Evolutionary conservation across 2,329 filamentous ascomycete genomes (phyloP).

Genomic region (Colletotrichum paranaense): DNA sequence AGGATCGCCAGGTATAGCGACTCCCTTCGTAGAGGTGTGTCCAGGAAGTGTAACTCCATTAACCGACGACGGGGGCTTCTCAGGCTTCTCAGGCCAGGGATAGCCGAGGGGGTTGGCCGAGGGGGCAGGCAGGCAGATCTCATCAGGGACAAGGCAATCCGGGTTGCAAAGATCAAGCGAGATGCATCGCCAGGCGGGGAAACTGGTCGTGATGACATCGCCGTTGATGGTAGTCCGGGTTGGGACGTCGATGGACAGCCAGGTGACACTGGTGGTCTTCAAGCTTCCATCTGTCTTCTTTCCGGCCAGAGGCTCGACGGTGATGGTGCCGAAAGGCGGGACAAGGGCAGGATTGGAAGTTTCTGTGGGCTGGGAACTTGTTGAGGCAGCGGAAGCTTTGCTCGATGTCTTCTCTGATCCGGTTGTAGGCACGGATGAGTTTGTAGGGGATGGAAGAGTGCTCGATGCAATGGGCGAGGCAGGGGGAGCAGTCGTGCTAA

Average conservation of each 20-base stretch:
- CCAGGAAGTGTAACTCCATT: not conserved
- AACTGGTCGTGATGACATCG: not conserved
- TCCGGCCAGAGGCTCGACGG: constrained; percentile 11
- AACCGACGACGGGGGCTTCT: not conserved
- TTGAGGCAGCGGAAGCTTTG: not conserved
- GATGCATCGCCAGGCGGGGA: constrained; percentile 28
- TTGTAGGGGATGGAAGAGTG: constrained; percentile 10
- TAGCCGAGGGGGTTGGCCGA: not conserved
- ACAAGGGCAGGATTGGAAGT: not conserved
- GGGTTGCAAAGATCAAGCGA: constrained; percentile 16
- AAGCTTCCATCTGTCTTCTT: constrained; percentile 12
- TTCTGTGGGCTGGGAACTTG: not conserved
- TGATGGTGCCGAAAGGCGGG: constrained; percentile 9
- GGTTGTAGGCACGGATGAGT: not conserved
- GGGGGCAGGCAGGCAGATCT: not conserved
- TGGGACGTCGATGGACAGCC: constrained; percentile 27
- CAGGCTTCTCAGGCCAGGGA: constrained; percentile 14
- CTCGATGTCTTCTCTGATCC: not conserved
- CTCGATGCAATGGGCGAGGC: constrained; percentile 16
- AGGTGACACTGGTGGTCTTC: constrained; percentile 22
- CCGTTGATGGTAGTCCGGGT: not conserved
- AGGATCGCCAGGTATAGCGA: not conserved
- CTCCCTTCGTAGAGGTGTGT: not conserved
- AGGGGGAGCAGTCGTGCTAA: too few species aligned
- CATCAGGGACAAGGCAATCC: constrained; percentile 9